phyloP scores from a whole-genome alignment of 2,329 filamentous ascomycete genomes.

The Ascochyta pisi region DNA sequence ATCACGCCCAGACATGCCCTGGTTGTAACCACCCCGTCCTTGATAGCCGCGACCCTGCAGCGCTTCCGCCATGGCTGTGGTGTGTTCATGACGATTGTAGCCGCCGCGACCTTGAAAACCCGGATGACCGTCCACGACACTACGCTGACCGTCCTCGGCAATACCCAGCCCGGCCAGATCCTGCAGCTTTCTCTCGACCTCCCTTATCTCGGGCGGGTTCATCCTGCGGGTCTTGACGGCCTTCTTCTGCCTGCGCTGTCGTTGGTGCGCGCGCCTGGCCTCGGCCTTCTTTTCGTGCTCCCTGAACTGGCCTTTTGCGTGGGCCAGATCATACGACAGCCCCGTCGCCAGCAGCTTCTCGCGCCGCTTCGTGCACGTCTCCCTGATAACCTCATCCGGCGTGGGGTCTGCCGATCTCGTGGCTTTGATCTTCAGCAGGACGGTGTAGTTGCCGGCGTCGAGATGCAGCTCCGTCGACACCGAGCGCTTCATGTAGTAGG shows the following conservation, averaged over 20 bases:
- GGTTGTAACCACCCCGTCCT: constrained; percentile 43
- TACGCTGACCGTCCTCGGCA: constrained; percentile 37
- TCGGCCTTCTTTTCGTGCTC: constrained; percentile 57
- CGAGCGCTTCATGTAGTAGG: constrained; percentile 71
- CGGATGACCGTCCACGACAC: constrained; percentile 40
- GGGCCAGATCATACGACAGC: constrained; percentile 72
- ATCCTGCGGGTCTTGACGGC: constrained; percentile 39
- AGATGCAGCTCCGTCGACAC: constrained; percentile 79
- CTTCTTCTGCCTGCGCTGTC: constrained; percentile 47
- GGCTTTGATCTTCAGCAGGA: constrained; percentile 77
- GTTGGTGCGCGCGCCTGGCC: constrained; percentile 49
- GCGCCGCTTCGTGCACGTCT: constrained; percentile 66
- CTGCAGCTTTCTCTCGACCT: constrained; percentile 38
- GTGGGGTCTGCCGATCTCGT: constrained; percentile 60
- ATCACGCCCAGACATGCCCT: constrained; percentile 31
- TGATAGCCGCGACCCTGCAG: constrained; percentile 29
- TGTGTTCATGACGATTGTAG: constrained; percentile 33
- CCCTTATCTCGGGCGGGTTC: constrained; percentile 33
- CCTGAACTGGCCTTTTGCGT: constrained; percentile 67
- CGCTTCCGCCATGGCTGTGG: constrained; percentile 29
- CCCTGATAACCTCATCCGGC: constrained; percentile 72
- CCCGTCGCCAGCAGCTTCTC: constrained; percentile 79
- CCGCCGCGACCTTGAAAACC: constrained; percentile 41
- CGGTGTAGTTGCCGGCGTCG: constrained; percentile 75
- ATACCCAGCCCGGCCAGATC: constrained; percentile 45